Evolutionary conservation across 169 alveolate genomes (phyloP).

Genomic region (Fabrea salina): DNA sequence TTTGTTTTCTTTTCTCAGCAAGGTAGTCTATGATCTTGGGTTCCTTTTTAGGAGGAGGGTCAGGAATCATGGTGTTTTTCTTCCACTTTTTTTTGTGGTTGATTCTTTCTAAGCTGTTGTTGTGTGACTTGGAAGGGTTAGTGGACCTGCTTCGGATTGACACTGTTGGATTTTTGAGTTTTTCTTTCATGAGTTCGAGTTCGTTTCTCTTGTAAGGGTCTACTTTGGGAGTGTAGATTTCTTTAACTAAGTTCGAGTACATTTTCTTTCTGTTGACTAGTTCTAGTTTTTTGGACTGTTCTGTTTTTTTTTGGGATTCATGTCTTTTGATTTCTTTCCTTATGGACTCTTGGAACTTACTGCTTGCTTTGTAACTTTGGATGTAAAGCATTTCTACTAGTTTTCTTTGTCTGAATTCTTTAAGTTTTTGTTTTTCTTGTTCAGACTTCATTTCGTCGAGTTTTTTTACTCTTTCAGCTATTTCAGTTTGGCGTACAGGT

Average conservation of each 20-base stretch:
- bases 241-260: conserved; percentile 2
- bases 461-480: background rate
- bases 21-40: background rate
- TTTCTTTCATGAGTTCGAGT: background rate
- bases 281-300: no score
- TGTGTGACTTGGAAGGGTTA: no score
- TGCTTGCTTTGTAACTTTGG: no score
- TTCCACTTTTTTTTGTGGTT: background rate
- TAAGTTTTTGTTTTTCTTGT: background rate
- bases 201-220: background rate
- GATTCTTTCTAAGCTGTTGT: no score
- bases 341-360: no score
- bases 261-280: no score
- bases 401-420: background rate
- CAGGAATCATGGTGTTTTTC: conserved; percentile 25
- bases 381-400: background rate
- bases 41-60: conserved; percentile 22
- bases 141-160: no score
- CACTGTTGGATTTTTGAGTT: no score
- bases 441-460: background rate
- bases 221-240: background rate
- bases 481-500: background rate
- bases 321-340: no score
- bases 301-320: no score
- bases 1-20: background rate